These are phyloP conservation scores for Megacollybia marginata DNA, from an alignment of 768 basidiomycete genomes.

Conservation along the genomic window DNA sequence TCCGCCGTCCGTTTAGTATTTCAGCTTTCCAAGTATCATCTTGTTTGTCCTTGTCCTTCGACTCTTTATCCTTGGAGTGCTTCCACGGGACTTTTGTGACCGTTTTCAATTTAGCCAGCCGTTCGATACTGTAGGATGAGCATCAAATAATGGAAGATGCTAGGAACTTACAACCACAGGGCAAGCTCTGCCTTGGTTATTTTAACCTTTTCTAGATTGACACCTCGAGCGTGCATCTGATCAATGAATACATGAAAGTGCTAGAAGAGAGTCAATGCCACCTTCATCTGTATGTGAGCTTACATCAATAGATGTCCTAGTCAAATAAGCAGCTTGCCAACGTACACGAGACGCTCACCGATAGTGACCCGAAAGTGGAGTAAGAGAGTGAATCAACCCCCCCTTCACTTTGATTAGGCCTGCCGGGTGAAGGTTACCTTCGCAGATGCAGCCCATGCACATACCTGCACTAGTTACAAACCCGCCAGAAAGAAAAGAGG, in stretches of 20 bases:
- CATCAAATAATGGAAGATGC: background rate
- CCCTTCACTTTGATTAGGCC: conserved; percentile 59
- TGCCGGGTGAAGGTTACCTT: conserved; percentile 28
- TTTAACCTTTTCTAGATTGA: conserved; percentile 53
- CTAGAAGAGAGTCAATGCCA: conserved; percentile 19
- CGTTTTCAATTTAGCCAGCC: conserved; percentile 34
- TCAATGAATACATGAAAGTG: conserved; percentile 54
- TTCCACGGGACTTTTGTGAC: too few relatives aligned
- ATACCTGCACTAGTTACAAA: conserved; percentile 32
- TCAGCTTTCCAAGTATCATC: conserved; percentile 22
- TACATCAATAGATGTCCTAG: too few relatives aligned
- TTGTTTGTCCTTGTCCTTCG: background rate
- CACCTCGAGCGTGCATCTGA: conserved; percentile 41
- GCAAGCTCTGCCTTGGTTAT: conserved; percentile 54
- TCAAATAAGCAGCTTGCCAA: too few relatives aligned
- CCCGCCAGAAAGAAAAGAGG: conserved; percentile 51
- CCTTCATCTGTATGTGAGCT: too few relatives aligned
- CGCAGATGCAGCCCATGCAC: too few relatives aligned
- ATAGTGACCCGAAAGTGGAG: conserved; percentile 65
- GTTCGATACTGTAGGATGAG: conserved; percentile 33
- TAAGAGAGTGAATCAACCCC: conserved; percentile 51
- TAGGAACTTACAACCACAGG: conserved; percentile 41
- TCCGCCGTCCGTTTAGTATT: conserved; percentile 20
- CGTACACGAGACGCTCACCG: conserved; percentile 19
- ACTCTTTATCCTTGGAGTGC: background rate